phyloP scores from a whole-genome alignment of 768 basidiomycete species.

The Auriscalpium orientale region DNA sequence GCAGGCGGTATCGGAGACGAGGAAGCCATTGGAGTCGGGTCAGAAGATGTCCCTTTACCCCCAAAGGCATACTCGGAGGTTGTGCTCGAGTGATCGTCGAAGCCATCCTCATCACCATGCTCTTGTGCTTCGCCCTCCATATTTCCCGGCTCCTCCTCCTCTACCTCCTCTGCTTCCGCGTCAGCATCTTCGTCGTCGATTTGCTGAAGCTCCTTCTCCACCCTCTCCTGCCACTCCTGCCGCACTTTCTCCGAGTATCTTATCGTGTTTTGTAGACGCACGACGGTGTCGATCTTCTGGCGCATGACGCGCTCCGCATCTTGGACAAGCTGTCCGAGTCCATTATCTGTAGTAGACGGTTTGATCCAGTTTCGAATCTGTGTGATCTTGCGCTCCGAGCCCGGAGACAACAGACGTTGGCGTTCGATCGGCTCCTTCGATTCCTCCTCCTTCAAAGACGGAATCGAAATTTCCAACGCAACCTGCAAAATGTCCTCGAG shows the following conservation, averaged over 20 bases:
- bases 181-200: slow-evolving; percentile 50
- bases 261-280: slow-evolving; percentile 95
- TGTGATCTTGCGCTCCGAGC: slow-evolving; percentile 81
- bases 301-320: slow-evolving; percentile 87
- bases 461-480: slow-evolving; percentile 76
- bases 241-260: slow-evolving; percentile 95
- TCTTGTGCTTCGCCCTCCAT: slow-evolving; percentile 17
- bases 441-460: slow-evolving; percentile 87
- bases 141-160: slow-evolving; percentile 21
- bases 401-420: slow-evolving; percentile 82
- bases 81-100: slow-evolving; percentile 52
- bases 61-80: slow-evolving; percentile 58
- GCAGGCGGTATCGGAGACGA: slow-evolving; percentile 31
- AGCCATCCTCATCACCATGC: slow-evolving; percentile 12
- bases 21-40: slow-evolving; percentile 66
- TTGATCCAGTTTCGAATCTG: slow-evolving; percentile 82
- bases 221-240: slow-evolving; percentile 92
- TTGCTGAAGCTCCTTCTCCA: slow-evolving; percentile 57
- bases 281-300: slow-evolving; percentile 91
- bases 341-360: slow-evolving; percentile 79
- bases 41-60: slow-evolving; percentile 38
- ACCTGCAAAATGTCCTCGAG: slow-evolving; percentile 80
- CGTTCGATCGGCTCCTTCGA: slow-evolving; percentile 87
- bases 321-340: slow-evolving; percentile 72
- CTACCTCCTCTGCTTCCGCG: slow-evolving; percentile 36